phyloP scores from a whole-genome alignment of 345 rosid genomes.

The Pugionium dolabratum region DNA sequence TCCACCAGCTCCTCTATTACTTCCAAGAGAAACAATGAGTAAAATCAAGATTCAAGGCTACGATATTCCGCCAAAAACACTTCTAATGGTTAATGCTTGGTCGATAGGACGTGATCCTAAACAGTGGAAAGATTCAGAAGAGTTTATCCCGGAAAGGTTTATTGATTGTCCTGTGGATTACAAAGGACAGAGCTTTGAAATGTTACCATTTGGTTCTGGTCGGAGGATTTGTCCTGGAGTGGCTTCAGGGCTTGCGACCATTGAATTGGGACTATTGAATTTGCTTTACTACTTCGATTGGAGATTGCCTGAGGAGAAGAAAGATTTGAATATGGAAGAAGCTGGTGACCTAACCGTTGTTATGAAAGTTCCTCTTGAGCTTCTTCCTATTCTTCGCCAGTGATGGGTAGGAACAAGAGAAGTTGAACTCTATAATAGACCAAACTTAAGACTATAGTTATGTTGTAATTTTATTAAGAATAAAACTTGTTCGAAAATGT shows the following conservation, averaged over 20 bases:
- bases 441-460: too few species aligned
- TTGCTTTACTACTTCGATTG: slow-evolving; percentile 51
- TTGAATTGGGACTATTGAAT: slow-evolving; percentile 52
- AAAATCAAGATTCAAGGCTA: slow-evolving; percentile 34
- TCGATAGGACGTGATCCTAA: slow-evolving; percentile 44
- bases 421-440: too few species aligned
- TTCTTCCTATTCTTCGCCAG: slow-evolving; percentile 20
- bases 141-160: slow-evolving; percentile 54
- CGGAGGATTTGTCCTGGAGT: slow-evolving; percentile 55
- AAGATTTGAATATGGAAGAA: slow-evolving; percentile 23
- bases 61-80: slow-evolving; percentile 2
- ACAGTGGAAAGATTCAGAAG: slow-evolving; percentile 45
- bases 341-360: slow-evolving; percentile 3
- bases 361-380: slow-evolving; percentile 29
- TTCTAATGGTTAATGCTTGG: slow-evolving; percentile 13
- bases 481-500: too few species aligned
- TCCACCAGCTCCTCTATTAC: slow-evolving; percentile 49
- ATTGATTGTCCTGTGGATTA: slow-evolving; percentile 43
- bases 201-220: slow-evolving; percentile 62
- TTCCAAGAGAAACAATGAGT: slow-evolving; percentile 55
- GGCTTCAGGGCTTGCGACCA: slow-evolving; percentile 37
- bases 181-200: slow-evolving; percentile 49
- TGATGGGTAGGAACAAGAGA: too few species aligned
- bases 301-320: slow-evolving; percentile 3
- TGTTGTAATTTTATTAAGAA: too few species aligned